Evolutionary conservation across 1,284 basidiomycete species (phyloP), one percentile per base, ranked within the genome.

Genomic region (Ustilago sp.): DNA sequence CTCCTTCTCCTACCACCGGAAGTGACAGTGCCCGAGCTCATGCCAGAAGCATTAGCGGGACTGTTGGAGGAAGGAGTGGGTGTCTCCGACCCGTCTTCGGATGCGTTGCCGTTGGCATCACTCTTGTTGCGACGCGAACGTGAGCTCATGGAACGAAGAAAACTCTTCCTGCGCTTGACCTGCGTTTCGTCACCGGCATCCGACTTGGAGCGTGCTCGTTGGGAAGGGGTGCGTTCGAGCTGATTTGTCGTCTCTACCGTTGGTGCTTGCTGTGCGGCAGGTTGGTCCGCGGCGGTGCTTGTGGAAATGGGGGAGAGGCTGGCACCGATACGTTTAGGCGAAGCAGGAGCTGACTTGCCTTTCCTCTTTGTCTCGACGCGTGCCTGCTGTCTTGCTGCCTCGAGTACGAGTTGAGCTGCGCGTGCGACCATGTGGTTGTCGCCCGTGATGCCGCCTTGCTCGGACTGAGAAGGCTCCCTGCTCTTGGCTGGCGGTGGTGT

Each of bases 391-490:
- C 77, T 68, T 35, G 78, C 78, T 19, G 78, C 78, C 54, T 74
- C 78, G 39, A 80, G 68, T 32, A 80, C 74, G 17, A 74, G 31
- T 36, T 80, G 78, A 11, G 74, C 78, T 8, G 75, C 78, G 9
- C 74, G 75, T 12, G 75, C 72, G 0, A 80, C 52, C 68, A 80
- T 70, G 59, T 72, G 66, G 12, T 78, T 59, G 35, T 79, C 76
- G 35, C 53, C 35, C 7, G 56, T 43, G 19, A 17, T 19, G 3
- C 43, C 23, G 28, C 51, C 52, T 35, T 71, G 64, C 0, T 76
- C 74, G 4, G 64, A 58, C 8, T 61, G 38, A 9, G 68, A 68
- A 32, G 38, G 35, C 31, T 66, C 38, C 32, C 68, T 53, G 58
- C 59, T 71, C 47, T 68, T 68, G 48, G 23, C 15, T 12, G 71